phyloP scores from a whole-genome alignment of 805 yeast genomes.

The Kregervanrija fluxuum region DNA sequence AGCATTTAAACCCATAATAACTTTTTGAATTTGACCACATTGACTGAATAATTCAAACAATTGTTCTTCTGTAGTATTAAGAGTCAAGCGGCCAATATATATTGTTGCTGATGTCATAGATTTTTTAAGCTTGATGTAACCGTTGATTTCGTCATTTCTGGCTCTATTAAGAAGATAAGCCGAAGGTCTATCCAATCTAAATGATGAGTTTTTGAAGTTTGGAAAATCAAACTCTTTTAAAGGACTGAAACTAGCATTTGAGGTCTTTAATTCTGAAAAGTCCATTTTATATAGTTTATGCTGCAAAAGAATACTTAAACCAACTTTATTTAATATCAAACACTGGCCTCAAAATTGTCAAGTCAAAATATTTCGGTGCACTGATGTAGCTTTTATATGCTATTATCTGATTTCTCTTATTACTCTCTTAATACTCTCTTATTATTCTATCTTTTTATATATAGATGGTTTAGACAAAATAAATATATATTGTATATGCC shows the following conservation, averaged over 20 bases:
- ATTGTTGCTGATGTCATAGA: conserved; percentile 67
- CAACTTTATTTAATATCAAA: too few species aligned
- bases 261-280: too few species aligned
- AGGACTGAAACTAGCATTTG: conserved; percentile 6
- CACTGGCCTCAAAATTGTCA: too few species aligned
- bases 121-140: conserved; percentile 56
- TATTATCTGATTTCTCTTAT: too few species aligned
- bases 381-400: too few species aligned
- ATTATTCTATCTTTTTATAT: too few species aligned
- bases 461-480: too few species aligned
- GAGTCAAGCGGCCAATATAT: conserved; percentile 86
- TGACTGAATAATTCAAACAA: conserved; percentile 79
- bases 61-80: conserved; percentile 93
- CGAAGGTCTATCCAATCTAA: conserved; percentile 67
- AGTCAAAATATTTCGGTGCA: too few species aligned
- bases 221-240: conserved; percentile 42
- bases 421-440: too few species aligned
- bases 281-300: too few species aligned
- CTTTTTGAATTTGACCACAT: conserved; percentile 70
- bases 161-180: conserved; percentile 63
- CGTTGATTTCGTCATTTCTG: conserved; percentile 38
- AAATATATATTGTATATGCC: too few species aligned
- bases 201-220: conserved; percentile 56
- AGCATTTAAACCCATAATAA: conserved; percentile 93
- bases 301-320: too few species aligned